phyloP scores from a whole-genome alignment of 495 filamentous ascomycete genomes.

The Penicillium goetzii region DNA sequence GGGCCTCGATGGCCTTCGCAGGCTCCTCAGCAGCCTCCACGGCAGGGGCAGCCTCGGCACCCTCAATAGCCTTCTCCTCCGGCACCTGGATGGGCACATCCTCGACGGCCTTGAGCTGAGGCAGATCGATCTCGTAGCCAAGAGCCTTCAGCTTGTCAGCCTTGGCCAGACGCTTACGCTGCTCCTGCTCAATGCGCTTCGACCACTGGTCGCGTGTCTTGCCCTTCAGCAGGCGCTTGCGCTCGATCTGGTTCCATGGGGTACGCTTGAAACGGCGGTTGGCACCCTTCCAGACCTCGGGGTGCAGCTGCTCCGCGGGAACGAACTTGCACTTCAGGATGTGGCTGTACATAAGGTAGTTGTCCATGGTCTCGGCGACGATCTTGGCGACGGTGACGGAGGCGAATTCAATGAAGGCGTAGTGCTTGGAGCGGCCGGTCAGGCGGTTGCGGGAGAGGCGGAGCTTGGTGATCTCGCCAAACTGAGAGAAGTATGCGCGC shows the following conservation, averaged over 20 bases:
- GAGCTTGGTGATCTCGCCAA: constrained; percentile 79
- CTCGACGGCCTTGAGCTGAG: constrained; percentile 69
- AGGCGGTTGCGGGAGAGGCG: constrained; percentile 88
- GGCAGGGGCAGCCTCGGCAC: constrained; percentile 25
- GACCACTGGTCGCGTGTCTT: constrained; percentile 75
- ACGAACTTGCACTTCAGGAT: constrained; percentile 85
- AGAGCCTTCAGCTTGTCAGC: constrained; percentile 75
- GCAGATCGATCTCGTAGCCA: constrained; percentile 82
- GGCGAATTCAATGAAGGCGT: constrained; percentile 89
- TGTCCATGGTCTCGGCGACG: constrained; percentile 93
- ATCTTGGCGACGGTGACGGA: constrained; percentile 79
- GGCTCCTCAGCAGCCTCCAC: constrained; percentile 29
- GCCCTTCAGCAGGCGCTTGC: constrained; percentile 69
- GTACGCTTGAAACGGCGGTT: constrained; percentile 86
- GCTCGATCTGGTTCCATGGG: constrained; percentile 82
- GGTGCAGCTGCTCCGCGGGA: constrained; percentile 74
- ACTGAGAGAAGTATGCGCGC: constrained; percentile 92
- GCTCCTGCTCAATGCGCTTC: constrained; percentile 69
- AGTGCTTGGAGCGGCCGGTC: constrained; percentile 88
- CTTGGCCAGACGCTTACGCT: constrained; percentile 65
- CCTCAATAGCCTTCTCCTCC: constrained; percentile 35
- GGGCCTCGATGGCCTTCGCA: constrained; percentile 35
- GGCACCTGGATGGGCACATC: constrained; percentile 58
- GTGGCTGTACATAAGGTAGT: constrained; percentile 93
- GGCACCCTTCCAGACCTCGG: constrained; percentile 81